These are phyloP conservation scores for Gynandropsis gynandra DNA, from an alignment of 345 rosid species.

Conservation along the genomic window DNA sequence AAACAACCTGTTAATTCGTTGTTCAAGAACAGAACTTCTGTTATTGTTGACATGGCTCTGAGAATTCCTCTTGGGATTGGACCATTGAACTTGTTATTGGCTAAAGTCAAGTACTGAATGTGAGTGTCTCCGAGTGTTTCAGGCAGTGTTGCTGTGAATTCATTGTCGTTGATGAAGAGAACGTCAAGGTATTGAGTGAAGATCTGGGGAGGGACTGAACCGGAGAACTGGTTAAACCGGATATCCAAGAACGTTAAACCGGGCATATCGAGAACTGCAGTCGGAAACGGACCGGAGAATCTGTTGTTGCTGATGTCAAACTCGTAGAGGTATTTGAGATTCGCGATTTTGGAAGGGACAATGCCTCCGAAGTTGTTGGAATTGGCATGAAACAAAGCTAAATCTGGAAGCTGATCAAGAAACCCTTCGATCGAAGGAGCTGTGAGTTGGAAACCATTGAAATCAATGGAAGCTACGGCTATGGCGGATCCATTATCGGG, in stretches of 20 bases:
- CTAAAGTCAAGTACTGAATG: constrained; percentile 54
- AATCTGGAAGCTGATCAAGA: constrained; percentile 47
- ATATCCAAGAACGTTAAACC: constrained; percentile 58
- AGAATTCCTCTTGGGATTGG: constrained; percentile 47
- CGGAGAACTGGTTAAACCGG: constrained; percentile 62
- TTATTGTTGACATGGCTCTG: constrained; percentile 34
- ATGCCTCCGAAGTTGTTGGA: constrained; percentile 62
- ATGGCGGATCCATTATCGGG: constrained; percentile 36
- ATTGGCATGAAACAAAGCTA: constrained; percentile 77
- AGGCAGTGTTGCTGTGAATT: constrained; percentile 39
- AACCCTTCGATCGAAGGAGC: constrained; percentile 55
- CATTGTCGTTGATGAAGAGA: constrained; percentile 70
- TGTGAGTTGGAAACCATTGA: constrained; percentile 54
- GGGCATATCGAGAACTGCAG: constrained; percentile 37
- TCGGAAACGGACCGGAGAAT: constrained; percentile 61
- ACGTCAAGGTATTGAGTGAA: constrained; percentile 52
- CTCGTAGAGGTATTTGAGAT: constrained; percentile 63
- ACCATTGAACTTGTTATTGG: constrained; percentile 75
- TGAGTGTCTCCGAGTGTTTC: constrained; percentile 40
- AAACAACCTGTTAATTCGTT: constrained; percentile 71
- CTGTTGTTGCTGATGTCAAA: constrained; percentile 77
- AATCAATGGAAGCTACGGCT: constrained; percentile 61
- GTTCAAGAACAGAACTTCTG: constrained; percentile 62
- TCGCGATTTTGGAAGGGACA: constrained; percentile 39
- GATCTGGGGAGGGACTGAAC: constrained; percentile 56